phyloP scores from a whole-genome alignment of 306 rosid species.

The Rosa persica region DNA sequence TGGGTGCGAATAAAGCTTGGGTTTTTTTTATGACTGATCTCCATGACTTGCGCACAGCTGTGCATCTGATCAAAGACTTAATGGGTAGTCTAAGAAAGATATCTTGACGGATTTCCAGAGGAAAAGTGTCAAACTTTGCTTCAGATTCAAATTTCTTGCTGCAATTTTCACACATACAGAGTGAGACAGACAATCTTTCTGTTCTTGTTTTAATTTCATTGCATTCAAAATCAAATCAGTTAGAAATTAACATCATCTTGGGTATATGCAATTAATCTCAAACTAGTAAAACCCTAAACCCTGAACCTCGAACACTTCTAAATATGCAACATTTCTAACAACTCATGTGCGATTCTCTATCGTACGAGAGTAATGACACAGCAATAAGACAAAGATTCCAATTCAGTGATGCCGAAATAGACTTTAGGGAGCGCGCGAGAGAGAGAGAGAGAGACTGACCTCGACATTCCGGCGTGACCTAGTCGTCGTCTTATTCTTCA shows the following conservation, averaged over 20 bases:
- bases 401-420: not conserved
- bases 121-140: not conserved
- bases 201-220: not conserved
- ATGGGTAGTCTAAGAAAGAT: not conserved
- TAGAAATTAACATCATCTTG: not conserved
- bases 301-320: not conserved
- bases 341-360: not conserved
- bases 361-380: not conserved
- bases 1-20: not conserved
- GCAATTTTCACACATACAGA: not conserved
- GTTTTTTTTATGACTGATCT: not conserved
- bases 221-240: not conserved
- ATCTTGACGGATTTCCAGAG: not conserved
- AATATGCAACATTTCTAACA: not conserved
- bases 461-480: not conserved
- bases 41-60: constrained; percentile 3
- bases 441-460: not conserved
- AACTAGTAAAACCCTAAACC: not conserved
- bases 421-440: not conserved
- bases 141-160: not conserved
- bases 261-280: not conserved
- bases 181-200: not conserved
- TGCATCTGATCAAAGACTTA: not conserved
- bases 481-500: not conserved
- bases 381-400: not conserved